Evolutionary conservation across 345 rosid genomes (phyloP).

Genomic region (Isatis tinctoria): DNA sequence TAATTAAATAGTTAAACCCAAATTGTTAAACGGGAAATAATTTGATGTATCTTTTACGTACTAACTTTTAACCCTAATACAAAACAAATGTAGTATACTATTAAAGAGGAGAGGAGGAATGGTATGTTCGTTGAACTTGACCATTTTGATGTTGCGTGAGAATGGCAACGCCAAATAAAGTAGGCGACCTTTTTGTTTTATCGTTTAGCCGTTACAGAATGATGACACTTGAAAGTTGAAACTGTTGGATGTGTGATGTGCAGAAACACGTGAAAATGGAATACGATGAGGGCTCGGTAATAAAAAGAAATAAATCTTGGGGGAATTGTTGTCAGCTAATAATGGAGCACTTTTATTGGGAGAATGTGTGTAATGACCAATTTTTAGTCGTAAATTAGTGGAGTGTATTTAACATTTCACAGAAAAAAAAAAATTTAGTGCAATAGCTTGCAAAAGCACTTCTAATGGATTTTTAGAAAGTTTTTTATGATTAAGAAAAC

Average conservation of each 20-base stretch:
- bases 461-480: too few species aligned
- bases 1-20: neutral
- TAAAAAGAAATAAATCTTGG: neutral
- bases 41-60: neutral
- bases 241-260: neutral
- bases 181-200: neutral
- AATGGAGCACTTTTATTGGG: neutral
- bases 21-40: neutral
- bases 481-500: too few species aligned
- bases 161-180: neutral
- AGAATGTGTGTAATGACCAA: neutral
- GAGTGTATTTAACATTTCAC: too few species aligned
- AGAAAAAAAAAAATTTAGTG: too few species aligned
- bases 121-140: constrained; percentile 20
- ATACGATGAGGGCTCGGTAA: neutral
- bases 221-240: neutral
- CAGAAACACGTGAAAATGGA: neutral
- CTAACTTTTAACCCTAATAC: neutral
- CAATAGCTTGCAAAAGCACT: neutral
- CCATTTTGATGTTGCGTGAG: constrained; percentile 19
- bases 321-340: neutral
- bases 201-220: constrained; percentile 8
- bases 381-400: neutral
- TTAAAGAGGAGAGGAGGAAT: neutral
- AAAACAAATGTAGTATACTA: too few species aligned